Evolutionary conservation across 331 rosid species (phyloP).

Genomic region (Pyrus hybrid): DNA sequence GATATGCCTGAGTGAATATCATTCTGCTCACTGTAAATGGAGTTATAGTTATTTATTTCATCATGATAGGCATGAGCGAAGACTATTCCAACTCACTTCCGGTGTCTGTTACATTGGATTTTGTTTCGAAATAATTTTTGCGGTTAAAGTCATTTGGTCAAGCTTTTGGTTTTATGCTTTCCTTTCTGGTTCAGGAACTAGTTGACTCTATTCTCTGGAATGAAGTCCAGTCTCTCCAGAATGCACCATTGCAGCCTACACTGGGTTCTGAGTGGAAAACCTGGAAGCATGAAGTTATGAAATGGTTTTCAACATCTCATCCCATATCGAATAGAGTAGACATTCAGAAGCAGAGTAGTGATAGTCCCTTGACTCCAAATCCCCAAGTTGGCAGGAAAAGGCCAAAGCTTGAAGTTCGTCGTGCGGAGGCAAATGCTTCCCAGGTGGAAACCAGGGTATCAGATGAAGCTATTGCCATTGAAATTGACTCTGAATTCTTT

Average conservation of each 20-base stretch:
- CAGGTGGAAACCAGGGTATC: constrained; percentile 48
- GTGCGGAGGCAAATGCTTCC: constrained; percentile 79
- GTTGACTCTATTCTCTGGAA: constrained; percentile 75
- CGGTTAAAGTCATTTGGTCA: neutral
- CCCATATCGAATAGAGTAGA: constrained; percentile 40
- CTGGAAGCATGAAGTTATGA: constrained; percentile 90
- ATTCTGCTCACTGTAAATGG: neutral
- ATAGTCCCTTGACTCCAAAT: constrained; percentile 43
- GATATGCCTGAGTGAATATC: no score
- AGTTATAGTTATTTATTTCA: neutral
- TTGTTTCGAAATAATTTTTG: constrained; percentile 4
- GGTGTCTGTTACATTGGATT: constrained; percentile 1
- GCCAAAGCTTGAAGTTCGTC: constrained; percentile 97
- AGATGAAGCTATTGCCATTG: constrained; percentile 47
- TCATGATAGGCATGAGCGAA: neutral
- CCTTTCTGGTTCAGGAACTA: constrained; percentile 61
- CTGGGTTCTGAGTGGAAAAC: constrained; percentile 95
- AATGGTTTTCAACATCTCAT: constrained; percentile 67
- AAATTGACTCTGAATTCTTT: constrained; percentile 62
- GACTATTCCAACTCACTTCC: neutral
- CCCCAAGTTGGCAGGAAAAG: constrained; percentile 75
- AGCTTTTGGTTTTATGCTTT: constrained; percentile 18
- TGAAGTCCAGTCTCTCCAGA: constrained; percentile 58
- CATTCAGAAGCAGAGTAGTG: constrained; percentile 39
- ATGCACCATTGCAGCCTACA: constrained; percentile 45